These are phyloP conservation scores for Fusarium virguliforme DNA, from an alignment of 2,329 filamentous ascomycete species.

Conservation along the genomic window DNA sequence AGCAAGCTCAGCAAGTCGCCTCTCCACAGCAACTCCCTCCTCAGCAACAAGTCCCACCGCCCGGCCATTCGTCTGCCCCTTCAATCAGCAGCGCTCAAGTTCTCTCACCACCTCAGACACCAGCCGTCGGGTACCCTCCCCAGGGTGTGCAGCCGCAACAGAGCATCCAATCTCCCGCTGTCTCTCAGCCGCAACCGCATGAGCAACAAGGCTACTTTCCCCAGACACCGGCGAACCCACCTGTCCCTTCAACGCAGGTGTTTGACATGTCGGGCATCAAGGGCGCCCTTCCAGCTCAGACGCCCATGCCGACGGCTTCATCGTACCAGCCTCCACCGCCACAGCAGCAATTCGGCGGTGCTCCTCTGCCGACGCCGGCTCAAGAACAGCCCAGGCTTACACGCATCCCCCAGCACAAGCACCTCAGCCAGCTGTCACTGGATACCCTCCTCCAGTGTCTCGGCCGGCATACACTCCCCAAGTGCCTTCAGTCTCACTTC, in stretches of 20 bases:
- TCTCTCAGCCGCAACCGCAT: conserved; percentile 5
- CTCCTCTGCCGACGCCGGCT: background rate
- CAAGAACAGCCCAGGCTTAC: background rate
- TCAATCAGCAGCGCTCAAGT: background rate
- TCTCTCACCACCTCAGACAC: conserved; percentile 27
- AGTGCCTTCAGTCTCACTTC: background rate
- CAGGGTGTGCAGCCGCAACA: accelerated
- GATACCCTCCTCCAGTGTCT: conserved; percentile 14
- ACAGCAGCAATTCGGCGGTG: background rate
- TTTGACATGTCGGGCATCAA: conserved; percentile 37
- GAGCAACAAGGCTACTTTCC: background rate
- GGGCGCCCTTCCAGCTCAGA: conserved; percentile 30
- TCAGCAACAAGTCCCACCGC: background rate
- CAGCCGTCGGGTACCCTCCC: background rate
- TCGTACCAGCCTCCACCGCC: background rate
- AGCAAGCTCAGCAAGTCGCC: background rate
- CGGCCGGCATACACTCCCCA: background rate
- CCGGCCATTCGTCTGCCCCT: background rate
- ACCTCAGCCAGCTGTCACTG: conserved; percentile 1
- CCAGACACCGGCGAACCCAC: background rate
- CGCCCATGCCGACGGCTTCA: background rate
- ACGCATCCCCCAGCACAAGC: background rate
- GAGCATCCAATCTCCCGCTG: background rate
- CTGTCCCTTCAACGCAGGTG: background rate
- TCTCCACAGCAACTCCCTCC: background rate